These are phyloP conservation scores for Populus davidiana DNA, from an alignment of 345 rosid genomes.

Conservation along the genomic window DNA sequence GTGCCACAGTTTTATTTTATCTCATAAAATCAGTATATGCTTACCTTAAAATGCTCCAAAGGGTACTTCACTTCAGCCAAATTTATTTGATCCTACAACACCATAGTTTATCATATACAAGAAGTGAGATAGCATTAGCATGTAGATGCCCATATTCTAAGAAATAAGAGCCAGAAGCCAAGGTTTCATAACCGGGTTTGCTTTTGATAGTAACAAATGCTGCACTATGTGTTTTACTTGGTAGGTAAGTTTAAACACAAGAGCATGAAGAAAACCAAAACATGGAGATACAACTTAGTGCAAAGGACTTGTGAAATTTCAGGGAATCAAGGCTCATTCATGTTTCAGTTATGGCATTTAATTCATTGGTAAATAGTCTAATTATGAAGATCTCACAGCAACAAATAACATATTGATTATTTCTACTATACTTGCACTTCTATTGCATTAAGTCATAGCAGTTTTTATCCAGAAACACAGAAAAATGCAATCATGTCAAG, in stretches of 20 bases:
- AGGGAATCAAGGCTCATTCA: background rate
- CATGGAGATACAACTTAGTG: background rate
- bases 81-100: slow-evolving; percentile 83
- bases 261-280: background rate
- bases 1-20: background rate
- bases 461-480: background rate
- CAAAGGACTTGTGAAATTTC: background rate
- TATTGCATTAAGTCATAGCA: background rate
- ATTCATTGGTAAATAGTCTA: background rate
- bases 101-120: slow-evolving; percentile 1
- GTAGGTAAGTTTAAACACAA: background rate
- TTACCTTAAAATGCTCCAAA: slow-evolving; percentile 82
- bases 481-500: background rate
- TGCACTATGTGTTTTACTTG: background rate
- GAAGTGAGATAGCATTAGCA: background rate
- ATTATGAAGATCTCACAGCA: background rate
- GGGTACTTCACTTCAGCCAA: slow-evolving; percentile 87
- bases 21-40: background rate
- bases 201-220: background rate
- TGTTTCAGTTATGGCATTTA: background rate
- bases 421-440: background rate
- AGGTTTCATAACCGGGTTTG: background rate
- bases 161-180: background rate
- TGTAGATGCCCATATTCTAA: background rate
- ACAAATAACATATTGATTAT: background rate